These are phyloP conservation scores for Eremochloa ophiuroides DNA, from an alignment of 176 grass and related monocot genomes.

Conservation along the genomic window DNA sequence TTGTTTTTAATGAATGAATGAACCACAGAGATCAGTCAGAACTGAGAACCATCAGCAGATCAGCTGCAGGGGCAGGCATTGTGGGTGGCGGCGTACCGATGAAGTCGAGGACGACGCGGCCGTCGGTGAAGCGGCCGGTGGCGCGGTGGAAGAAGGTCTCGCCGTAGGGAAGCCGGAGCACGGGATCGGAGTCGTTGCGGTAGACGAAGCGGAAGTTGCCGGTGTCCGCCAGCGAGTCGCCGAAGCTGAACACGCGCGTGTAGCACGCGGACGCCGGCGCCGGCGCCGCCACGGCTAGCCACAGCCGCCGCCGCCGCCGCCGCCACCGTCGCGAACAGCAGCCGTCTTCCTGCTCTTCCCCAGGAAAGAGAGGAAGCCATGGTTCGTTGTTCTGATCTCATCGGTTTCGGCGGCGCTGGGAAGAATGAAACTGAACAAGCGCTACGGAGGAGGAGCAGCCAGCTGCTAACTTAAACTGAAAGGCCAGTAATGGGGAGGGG, in stretches of 20 bases:
- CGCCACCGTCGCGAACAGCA: background rate
- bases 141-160: slow-evolving; percentile 74
- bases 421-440: background rate
- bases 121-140: slow-evolving; percentile 71
- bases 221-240: slow-evolving; percentile 85
- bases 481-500: background rate
- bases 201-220: slow-evolving; percentile 49
- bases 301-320: background rate
- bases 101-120: slow-evolving; percentile 75
- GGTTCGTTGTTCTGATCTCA: background rate
- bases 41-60: no score
- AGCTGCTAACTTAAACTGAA: background rate
- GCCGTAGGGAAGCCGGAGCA: slow-evolving; percentile 52
- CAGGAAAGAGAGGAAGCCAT: slow-evolving; percentile 19
- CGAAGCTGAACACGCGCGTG: slow-evolving; percentile 62
- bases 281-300: background rate
- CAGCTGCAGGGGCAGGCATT: no score
- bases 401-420: background rate
- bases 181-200: slow-evolving; percentile 23
- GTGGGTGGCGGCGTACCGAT: slow-evolving; percentile 28
- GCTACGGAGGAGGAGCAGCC: background rate
- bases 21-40: no score
- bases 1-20: no score
- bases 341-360: background rate
- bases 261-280: slow-evolving; percentile 30